Percentiles rank a stretch among this genome's conserved stretches.
Evolutionary conservation across 257 asterid species (phyloP).

Genomic region (Lycium ferocissimum): DNA sequence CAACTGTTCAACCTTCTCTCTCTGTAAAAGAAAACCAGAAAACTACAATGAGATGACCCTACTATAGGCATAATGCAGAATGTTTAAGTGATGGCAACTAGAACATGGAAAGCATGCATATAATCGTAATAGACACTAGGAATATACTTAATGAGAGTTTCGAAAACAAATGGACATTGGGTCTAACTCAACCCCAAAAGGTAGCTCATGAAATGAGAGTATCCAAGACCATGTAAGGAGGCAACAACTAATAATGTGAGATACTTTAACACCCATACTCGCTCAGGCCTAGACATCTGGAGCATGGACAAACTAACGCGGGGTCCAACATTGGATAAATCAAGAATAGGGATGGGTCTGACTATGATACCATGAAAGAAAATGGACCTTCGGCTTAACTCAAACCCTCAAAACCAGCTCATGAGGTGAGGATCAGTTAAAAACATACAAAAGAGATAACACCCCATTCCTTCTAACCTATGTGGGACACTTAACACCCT

Average conservation of each 20-base stretch:
- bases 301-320: neutral
- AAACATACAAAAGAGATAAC: neutral
- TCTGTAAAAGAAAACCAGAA: conserved; percentile 28
- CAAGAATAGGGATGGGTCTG: neutral
- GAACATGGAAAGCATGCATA: neutral
- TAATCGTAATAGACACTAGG: neutral
- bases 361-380: neutral
- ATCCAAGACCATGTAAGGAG: neutral
- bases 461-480: neutral
- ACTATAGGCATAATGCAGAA: neutral
- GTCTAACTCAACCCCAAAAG: neutral
- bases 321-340: neutral
- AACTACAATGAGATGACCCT: conserved; percentile 3
- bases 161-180: neutral
- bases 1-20: conserved; percentile 44
- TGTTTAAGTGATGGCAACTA: neutral
- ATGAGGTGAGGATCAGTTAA: neutral
- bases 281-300: neutral
- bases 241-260: neutral
- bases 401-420: neutral
- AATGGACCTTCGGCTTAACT: neutral
- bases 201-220: neutral
- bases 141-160: neutral
- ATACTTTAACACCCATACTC: neutral
- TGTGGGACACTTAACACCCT: neutral